A percentile compares a stretch with the other conserved stretches of the same genome.
These are phyloP conservation scores for Neocucurbitaria cava DNA, from an alignment of 2,329 filamentous ascomycete genomes.

Conservation along the genomic window DNA sequence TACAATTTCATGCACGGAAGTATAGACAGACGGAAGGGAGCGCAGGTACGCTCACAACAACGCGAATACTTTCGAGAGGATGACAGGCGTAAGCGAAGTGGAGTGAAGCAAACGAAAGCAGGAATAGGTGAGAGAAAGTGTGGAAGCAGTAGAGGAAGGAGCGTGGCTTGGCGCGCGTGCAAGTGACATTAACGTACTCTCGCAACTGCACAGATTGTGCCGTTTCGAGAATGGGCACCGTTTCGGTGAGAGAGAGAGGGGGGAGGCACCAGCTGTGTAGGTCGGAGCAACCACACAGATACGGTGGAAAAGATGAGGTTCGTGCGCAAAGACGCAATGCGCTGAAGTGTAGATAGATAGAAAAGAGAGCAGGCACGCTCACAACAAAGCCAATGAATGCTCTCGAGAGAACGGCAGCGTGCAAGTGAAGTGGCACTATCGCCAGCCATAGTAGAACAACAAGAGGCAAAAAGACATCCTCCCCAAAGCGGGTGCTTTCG, in stretches of 20 bases:
- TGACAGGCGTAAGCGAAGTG: background rate
- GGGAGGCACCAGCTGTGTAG: too few relatives aligned
- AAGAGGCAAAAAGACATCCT: too few relatives aligned
- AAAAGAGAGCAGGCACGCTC: background rate
- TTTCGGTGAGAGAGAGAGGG: too few relatives aligned
- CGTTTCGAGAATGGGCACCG: too few relatives aligned
- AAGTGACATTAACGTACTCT: too few relatives aligned
- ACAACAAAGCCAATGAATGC: background rate
- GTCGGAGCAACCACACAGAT: too few relatives aligned
- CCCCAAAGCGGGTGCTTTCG: too few relatives aligned
- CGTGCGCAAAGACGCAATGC: too few relatives aligned
- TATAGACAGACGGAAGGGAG: background rate
- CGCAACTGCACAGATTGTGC: too few relatives aligned
- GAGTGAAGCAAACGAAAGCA: background rate
- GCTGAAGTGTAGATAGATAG: background rate
- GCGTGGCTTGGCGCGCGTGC: background rate
- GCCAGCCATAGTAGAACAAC: too few relatives aligned
- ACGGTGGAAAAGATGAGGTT: too few relatives aligned
- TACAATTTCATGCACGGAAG: background rate
- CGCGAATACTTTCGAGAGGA: background rate
- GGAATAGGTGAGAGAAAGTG: background rate
- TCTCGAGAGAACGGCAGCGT: background rate
- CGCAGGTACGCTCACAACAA: background rate
- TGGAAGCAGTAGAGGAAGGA: background rate
- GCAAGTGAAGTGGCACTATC: background rate